Base-by-base conservation (phyloP, 140 eudicot species). In the Senecio squalidus region DNA sequence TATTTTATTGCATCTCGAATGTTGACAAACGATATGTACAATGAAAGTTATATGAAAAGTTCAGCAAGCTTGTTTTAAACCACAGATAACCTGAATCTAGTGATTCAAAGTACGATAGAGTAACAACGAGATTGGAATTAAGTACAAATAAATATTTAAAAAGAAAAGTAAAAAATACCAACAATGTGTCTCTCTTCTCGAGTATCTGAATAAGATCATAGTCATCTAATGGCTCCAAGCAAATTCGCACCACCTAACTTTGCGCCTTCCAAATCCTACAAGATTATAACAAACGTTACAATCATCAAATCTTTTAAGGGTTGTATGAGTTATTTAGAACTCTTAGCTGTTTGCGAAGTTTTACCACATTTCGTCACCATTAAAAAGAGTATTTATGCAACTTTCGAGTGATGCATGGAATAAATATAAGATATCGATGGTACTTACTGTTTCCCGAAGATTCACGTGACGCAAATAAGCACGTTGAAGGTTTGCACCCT, bases 401-500 rank as follows among this genome's bases (percentile, higher is more conserved):
- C 6, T 11, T 28, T 38, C 4, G 14, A 13, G 50, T 24, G 53
- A 27, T 20, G 24, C 33, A 41, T 17, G 29, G 9, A 40, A 6
- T 29, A 31, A 30, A 17, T 8, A 48, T 33, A 59, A 20, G 17
- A 55, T 57, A 33, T 9, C 3, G 11, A 25, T 22, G 27, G 9
- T 52, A 82, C 97, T 82, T 78, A 89, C 97, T 17, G 97, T 83
- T 29, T 78, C 88, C 11, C 97, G 95, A 70, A 90, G 97, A 76
- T 90, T 73, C 53, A 90, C 95, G 20, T 90, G 82, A 28, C 95
- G 81, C 29, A 90, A 76, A 74, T 85, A 90, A 54, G 97, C 97
- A 29, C 97, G 84, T 66, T 90, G 97, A 47, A 90, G 97, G 66
- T 90, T 90, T 58, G 97, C 97, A 45, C 94, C 97, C 74, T 76